Percentiles rank a stretch among this genome's conserved stretches.
Evolutionary conservation across 805 yeast species (phyloP).

Genomic region (Sporopachydermia lactativora): DNA sequence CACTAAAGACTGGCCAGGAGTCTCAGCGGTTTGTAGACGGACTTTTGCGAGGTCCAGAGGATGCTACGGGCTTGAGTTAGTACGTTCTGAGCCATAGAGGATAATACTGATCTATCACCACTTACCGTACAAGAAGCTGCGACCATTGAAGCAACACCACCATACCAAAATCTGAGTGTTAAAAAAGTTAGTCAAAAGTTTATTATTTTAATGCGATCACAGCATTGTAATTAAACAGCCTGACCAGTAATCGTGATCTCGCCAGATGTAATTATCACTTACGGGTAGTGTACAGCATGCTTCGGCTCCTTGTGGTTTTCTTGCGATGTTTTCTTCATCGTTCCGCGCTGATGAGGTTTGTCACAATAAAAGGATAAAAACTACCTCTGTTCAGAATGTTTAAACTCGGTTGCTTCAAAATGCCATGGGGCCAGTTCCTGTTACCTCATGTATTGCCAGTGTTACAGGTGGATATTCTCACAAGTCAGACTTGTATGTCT

Average conservation of each 20-base stretch:
- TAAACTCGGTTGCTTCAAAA: too few species aligned
- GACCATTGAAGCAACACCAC: constrained; percentile 16
- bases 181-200: constrained; percentile 3
- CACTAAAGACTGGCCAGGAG: constrained; percentile 48
- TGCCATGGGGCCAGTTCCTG: too few species aligned
- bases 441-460: too few species aligned
- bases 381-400: too few species aligned
- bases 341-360: too few species aligned
- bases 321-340: too few species aligned
- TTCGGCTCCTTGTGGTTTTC: too few species aligned
- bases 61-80: constrained; percentile 23
- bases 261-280: constrained; percentile 9
- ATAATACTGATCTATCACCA: constrained; percentile 22
- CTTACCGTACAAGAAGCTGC: constrained; percentile 4
- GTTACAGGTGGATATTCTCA: too few species aligned
- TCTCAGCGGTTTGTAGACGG: constrained; percentile 64
- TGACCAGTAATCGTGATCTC: too few species aligned
- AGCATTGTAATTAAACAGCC: too few species aligned
- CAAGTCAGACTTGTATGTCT: too few species aligned
- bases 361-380: too few species aligned
- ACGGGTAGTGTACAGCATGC: constrained; percentile 19
- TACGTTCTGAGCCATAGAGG: constrained; percentile 18
- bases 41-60: constrained; percentile 84
- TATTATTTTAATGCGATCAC: neutral
- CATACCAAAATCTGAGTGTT: constrained; percentile 29